These are phyloP conservation scores for Dissophora globulifera DNA, from an alignment of 192 early-diverging fungal species.

Conservation along the genomic window DNA sequence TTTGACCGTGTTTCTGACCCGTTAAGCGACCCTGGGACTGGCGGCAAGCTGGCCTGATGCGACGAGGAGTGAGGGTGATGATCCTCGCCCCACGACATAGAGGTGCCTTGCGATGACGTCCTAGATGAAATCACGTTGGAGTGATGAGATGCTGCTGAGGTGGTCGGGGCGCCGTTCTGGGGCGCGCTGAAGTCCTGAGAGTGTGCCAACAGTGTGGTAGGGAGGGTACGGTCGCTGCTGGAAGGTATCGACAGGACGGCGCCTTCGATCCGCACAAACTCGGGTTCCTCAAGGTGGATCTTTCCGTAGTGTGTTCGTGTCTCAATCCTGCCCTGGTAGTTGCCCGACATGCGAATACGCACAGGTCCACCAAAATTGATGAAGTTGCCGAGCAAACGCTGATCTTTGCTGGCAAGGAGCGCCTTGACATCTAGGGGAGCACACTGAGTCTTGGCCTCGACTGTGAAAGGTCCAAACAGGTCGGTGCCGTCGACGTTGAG, in stretches of 20 bases:
- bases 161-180: not conserved
- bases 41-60: not conserved
- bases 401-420: slow-evolving; percentile 12
- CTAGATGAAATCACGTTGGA: slow-evolving; percentile 22
- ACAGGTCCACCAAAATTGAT: slow-evolving; percentile 43
- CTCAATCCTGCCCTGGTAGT: slow-evolving; percentile 36
- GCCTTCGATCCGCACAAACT: slow-evolving; percentile 30
- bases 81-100: slow-evolving; percentile 35
- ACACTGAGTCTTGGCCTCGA: slow-evolving; percentile 47
- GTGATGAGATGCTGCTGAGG: not conserved
- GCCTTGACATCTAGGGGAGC: slow-evolving; percentile 29
- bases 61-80: not conserved
- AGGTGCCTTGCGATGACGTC: slow-evolving; percentile 22
- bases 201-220: not conserved
- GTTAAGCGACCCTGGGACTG: slow-evolving; percentile 5
- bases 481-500: slow-evolving; percentile 38
- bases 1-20: slow-evolving; percentile 13
- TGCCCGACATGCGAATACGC: slow-evolving; percentile 21
- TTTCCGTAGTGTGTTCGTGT: slow-evolving; percentile 48
- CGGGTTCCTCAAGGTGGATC: slow-evolving; percentile 34
- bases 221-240: slow-evolving; percentile 8
- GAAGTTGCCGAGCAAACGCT: slow-evolving; percentile 37
- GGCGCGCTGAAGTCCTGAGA: not conserved
- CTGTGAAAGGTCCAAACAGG: slow-evolving; percentile 44
- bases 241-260: slow-evolving; percentile 36